Evolutionary conservation across 179 eudicot genomes (phyloP), one percentile per base, ranked within the genome.

Genomic region (Beta corolliflora): DNA sequence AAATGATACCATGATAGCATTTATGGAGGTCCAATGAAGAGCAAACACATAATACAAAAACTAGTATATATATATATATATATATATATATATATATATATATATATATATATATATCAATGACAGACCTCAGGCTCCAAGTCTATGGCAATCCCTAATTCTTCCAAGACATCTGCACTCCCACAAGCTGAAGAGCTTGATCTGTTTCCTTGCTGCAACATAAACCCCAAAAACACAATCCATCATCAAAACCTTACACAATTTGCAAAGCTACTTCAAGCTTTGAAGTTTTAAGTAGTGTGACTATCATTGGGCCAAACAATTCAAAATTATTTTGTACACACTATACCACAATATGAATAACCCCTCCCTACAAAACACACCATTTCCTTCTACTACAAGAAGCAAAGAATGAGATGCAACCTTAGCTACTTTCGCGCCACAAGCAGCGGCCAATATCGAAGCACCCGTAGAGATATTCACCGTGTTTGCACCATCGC

Each of bases 131-230:
- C 95, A 19, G 98, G 93, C 36, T 89, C 95, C 80, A 96, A 89
- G 70, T 89, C 93, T 78, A 96, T 94, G 69, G 84, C 89, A 82
- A 96, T 89, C 54, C 99, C 97, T 81, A 96, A 81, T 78, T 88
- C 97, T 81, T 96, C 99, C 72, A 96, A 87, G 19, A 94, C 99
- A 85, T 96, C 98, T 0, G 98, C 99, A 88, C 98, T 94, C 77
- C 99, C 99, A 84, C 99, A 96, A 55, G 98, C 97, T 55, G 99
- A 96, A 72, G 99, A 96, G 85, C 99, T 96, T 52, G 99, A 96
- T 55, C 99, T 90, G 83, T 83, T 96, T 66, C 99, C 99, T 96
- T 94, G 99, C 99, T 96, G 89, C 84, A 83, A 89, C 56, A 70
- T 9, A 75, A 73, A 4, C 66, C 58, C 67, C 44, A 44, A 45